phyloP scores from a whole-genome alignment of 129 eudicot species.

The Cynara cardunculus region DNA sequence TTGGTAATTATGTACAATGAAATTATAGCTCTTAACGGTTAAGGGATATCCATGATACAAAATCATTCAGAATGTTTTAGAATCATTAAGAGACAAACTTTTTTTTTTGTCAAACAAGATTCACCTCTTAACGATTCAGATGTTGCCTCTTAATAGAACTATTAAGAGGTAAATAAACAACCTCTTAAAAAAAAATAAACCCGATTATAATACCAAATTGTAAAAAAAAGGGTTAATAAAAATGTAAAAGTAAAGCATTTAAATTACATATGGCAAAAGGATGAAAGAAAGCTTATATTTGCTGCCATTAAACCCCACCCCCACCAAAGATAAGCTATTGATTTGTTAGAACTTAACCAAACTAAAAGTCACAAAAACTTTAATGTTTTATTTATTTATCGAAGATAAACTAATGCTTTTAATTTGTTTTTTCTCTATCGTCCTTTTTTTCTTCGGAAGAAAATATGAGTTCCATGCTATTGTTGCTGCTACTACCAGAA shows the following conservation, averaged over 20 bases:
- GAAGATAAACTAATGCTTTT: not conserved
- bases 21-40: too few species aligned
- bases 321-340: slow-evolving; percentile 1
- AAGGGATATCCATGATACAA: too few species aligned
- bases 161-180: too few species aligned
- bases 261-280: not conserved
- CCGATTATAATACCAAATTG: not conserved
- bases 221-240: not conserved
- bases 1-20: too few species aligned
- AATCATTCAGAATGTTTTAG: too few species aligned
- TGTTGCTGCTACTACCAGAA: slow-evolving; percentile 68
- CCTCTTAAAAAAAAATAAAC: too few species aligned
- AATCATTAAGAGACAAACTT: too few species aligned
- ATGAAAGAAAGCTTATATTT: slow-evolving; percentile 10
- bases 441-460: slow-evolving; percentile 53
- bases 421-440: slow-evolving; percentile 14
- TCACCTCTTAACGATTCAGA: too few species aligned
- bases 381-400: not conserved
- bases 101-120: too few species aligned
- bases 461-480: slow-evolving; percentile 77
- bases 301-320: slow-evolving; percentile 1
- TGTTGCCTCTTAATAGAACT: too few species aligned
- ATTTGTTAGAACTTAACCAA: slow-evolving; percentile 20
- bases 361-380: slow-evolving; percentile 2
- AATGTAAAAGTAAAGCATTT: not conserved